Conservation (phyloP, 306 rosid genomes). For the Quercus bicolor region DNA sequence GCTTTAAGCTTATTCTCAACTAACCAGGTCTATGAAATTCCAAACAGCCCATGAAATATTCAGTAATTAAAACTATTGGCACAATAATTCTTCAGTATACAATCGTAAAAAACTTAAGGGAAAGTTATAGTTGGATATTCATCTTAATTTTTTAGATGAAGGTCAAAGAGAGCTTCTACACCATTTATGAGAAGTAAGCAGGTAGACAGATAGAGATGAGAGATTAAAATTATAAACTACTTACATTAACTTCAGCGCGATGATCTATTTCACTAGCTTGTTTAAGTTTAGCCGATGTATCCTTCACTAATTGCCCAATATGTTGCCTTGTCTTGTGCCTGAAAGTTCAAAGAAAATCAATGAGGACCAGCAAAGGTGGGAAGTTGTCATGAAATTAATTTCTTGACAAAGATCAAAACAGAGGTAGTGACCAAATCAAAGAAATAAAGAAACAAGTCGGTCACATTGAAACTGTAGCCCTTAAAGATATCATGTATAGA, state of each 20-base stretch:
- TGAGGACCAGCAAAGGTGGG: background rate
- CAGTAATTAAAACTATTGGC: background rate
- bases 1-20: background rate
- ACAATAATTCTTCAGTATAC: background rate
- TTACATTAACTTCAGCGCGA: constrained; percentile 61
- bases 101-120: background rate
- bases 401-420: background rate
- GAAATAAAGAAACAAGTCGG: background rate
- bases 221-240: background rate
- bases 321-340: constrained; percentile 92
- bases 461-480: background rate
- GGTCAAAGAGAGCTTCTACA: background rate
- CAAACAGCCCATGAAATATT: background rate
- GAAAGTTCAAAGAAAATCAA: constrained; percentile 24
- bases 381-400: background rate
- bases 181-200: background rate
- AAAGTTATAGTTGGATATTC: background rate
- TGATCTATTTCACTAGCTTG: constrained; percentile 95
- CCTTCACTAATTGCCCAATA: constrained; percentile 93
- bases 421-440: background rate
- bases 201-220: background rate
- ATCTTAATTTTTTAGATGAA: background rate
- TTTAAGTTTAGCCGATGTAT: constrained; percentile 85
- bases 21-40: background rate
- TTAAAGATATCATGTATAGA: background rate